Conservation (phyloP, 2,329 filamentous ascomycete genomes). For the Endoconidiophora laricicola region DNA sequence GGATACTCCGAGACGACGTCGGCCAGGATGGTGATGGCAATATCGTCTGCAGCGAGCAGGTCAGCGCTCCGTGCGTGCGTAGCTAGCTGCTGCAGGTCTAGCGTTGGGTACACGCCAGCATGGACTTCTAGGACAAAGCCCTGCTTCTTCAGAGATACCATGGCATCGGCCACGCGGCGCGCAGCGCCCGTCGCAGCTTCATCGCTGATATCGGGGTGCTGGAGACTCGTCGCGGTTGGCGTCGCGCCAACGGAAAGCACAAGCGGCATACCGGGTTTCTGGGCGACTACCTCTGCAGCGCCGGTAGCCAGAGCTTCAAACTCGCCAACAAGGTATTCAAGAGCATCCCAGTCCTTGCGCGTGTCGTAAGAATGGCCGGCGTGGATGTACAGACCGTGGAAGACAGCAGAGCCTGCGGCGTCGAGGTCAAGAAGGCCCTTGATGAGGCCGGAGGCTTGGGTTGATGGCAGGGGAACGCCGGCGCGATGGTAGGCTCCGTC, state of each 20-base stretch:
- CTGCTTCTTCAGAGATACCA: slow-evolving; percentile 23
- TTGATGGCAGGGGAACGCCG: slow-evolving; percentile 39
- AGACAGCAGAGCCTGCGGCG: slow-evolving; percentile 20
- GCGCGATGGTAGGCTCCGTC: slow-evolving; percentile 59
- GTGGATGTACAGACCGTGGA: slow-evolving; percentile 57
- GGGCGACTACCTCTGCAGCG: neutral
- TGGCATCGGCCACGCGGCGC: slow-evolving; percentile 13
- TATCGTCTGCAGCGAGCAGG: slow-evolving; percentile 33
- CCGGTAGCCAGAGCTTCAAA: slow-evolving; percentile 25
- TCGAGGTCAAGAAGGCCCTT: slow-evolving; percentile 27
- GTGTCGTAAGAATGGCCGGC: slow-evolving; percentile 54
- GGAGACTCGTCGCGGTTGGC: slow-evolving; percentile 51
- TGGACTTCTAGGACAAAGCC: slow-evolving; percentile 44
- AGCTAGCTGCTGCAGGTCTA: slow-evolving; percentile 66
- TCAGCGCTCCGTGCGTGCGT: slow-evolving; percentile 39
- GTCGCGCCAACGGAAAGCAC: slow-evolving; percentile 60
- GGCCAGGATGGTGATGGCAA: slow-evolving; percentile 52
- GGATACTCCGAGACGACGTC: slow-evolving; percentile 57
- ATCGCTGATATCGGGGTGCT: slow-evolving; percentile 29
- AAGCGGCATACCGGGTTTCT: slow-evolving; percentile 20
- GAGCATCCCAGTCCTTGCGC: slow-evolving; percentile 35
- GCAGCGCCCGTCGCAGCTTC: slow-evolving; percentile 19
- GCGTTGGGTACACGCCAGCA: slow-evolving; percentile 57
- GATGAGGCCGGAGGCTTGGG: slow-evolving; percentile 30
- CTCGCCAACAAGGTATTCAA: slow-evolving; percentile 42